A percentile compares a stretch with the other conserved stretches of the same genome.
These are phyloP conservation scores for Dactylellina haptotyla DNA, from an alignment of 2,329 filamentous ascomycete genomes.

Conservation along the genomic window DNA sequence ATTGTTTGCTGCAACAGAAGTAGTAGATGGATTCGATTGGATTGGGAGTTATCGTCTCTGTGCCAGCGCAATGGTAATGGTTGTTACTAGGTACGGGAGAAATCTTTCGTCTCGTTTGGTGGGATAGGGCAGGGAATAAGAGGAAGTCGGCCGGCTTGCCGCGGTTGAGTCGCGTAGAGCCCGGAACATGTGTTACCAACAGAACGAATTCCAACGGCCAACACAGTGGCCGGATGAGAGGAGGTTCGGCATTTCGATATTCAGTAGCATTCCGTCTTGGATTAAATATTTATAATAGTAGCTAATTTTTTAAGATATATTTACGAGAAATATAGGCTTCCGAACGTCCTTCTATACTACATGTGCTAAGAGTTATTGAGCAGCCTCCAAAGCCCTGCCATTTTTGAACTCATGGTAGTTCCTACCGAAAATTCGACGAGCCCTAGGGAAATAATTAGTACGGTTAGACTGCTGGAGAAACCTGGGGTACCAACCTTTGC, in stretches of 20 bases:
- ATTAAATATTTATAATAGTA: no score
- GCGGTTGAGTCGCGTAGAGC: slow-evolving; percentile 27
- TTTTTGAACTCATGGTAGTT: slow-evolving; percentile 34
- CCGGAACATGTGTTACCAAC: slow-evolving; percentile 27
- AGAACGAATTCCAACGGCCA: slow-evolving; percentile 10
- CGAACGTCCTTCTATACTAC: not conserved
- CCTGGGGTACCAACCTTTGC: slow-evolving; percentile 60
- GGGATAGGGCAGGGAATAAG: not conserved
- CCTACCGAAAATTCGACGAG: slow-evolving; percentile 46
- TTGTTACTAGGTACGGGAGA: not conserved
- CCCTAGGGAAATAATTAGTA: slow-evolving; percentile 3
- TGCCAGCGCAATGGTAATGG: not conserved
- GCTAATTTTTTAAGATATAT: no score
- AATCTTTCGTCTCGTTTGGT: slow-evolving; percentile 4
- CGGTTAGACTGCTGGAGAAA: not conserved
- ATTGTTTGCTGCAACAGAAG: no score
- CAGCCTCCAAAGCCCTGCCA: slow-evolving; percentile 38
- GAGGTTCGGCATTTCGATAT: slow-evolving; percentile 28
- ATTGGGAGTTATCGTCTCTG: not conserved
- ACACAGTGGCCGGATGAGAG: slow-evolving; percentile 27
- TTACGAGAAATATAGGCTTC: slow-evolving; percentile 1
- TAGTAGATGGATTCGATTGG: no score
- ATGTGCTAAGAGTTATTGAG: slow-evolving; percentile 42
- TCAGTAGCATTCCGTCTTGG: no score
- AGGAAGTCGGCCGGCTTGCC: slow-evolving; percentile 38